phyloP scores from a whole-genome alignment of 2,329 filamentous ascomycete species.

The Monilinia aucupariae region DNA sequence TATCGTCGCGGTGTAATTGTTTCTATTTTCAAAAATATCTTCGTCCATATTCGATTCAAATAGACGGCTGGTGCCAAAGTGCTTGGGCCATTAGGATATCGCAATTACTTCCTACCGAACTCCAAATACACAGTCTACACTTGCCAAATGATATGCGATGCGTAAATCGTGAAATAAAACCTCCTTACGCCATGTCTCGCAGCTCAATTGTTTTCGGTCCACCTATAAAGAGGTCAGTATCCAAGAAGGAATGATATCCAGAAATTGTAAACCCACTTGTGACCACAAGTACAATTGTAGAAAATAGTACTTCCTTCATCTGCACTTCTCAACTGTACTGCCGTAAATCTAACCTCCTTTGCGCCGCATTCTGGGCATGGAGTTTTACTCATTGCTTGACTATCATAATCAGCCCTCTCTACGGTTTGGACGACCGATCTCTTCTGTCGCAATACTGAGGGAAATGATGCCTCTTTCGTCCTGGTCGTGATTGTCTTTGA shows the following conservation, averaged over 20 bases:
- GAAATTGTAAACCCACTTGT: constrained; percentile 55
- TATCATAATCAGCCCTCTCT: constrained; percentile 69
- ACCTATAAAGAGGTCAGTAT: constrained; percentile 30
- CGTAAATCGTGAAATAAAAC: not conserved
- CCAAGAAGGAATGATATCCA: not conserved
- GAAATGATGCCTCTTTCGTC: constrained; percentile 87
- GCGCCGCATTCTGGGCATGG: constrained; percentile 76
- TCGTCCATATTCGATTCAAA: not conserved
- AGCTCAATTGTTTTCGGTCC: constrained; percentile 37
- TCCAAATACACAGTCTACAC: not conserved
- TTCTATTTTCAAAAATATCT: not conserved
- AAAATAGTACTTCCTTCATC: constrained; percentile 95
- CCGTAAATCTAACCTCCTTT: constrained; percentile 77
- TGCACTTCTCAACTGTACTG: constrained; percentile 80
- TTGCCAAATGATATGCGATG: constrained; percentile 7
- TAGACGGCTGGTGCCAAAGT: constrained; percentile 33
- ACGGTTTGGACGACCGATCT: constrained; percentile 79
- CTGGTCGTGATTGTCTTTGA: constrained; percentile 72
- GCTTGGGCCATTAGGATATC: constrained; percentile 31
- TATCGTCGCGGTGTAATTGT: constrained; percentile 19
- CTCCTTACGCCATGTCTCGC: constrained; percentile 8
- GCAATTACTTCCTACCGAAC: constrained; percentile 18
- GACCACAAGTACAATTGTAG: constrained; percentile 79
- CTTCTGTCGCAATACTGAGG: constrained; percentile 81
- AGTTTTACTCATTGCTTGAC: constrained; percentile 61